Percentiles rank a stretch among this genome's conserved stretches.
Evolutionary conservation across 1,139 yeast species (phyloP).

Genomic region (Hemisphaericaspora lyxosophila): DNA sequence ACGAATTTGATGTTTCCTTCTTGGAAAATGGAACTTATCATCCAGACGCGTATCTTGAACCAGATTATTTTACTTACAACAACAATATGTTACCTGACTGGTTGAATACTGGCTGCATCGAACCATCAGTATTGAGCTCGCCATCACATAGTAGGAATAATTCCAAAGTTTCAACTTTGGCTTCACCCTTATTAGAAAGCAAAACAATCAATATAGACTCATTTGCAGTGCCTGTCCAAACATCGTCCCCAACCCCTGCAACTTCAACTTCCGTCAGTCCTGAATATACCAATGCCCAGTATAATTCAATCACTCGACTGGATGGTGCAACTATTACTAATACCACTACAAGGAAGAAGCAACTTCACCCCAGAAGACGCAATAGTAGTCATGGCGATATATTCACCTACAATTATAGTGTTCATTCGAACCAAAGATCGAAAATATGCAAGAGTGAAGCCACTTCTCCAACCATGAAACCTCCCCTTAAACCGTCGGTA

Average conservation of each 20-base stretch:
- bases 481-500: constrained; percentile 25
- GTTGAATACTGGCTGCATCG: constrained; percentile 9
- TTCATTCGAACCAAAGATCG: constrained; percentile 4
- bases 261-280: not conserved
- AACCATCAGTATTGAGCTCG: constrained; percentile 6
- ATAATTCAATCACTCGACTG: too few relatives aligned
- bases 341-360: not conserved
- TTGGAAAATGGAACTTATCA: constrained; percentile 1
- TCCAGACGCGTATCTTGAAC: not conserved
- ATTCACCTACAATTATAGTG: constrained; percentile 12
- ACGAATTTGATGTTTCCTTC: constrained; percentile 17
- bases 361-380: constrained; percentile 2
- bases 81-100: constrained; percentile 2
- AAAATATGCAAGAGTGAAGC: constrained; percentile 10
- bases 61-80: not conserved
- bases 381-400: constrained; percentile 9
- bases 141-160: constrained; percentile 10
- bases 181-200: constrained; percentile 21
- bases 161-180: constrained; percentile 15
- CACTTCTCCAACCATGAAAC: constrained; percentile 11
- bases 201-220: constrained; percentile 3
- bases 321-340: not conserved
- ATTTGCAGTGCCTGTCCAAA: not conserved
- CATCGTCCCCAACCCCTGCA: constrained; percentile 1
- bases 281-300: too few relatives aligned